A percentile compares a stretch with the other conserved stretches of the same genome.
phyloP scores from a whole-genome alignment of 345 rosid species.

The Turritis glabra region DNA sequence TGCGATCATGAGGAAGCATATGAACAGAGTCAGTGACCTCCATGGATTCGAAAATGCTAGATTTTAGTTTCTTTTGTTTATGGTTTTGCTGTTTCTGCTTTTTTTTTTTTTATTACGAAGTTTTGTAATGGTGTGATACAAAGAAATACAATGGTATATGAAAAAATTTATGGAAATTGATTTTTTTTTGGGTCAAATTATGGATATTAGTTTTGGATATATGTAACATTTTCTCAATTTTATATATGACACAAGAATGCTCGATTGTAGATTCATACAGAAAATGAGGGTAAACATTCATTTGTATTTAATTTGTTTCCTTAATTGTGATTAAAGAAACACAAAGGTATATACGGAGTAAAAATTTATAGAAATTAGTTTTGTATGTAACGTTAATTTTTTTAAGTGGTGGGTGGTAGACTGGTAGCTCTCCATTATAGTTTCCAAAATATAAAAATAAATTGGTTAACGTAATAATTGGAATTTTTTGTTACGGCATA shows the following conservation, averaged over 20 bases:
- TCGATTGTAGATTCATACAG: background rate
- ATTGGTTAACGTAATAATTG: background rate
- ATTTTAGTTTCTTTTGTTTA: constrained; percentile 48
- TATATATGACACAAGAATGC: background rate
- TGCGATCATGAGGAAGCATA: constrained; percentile 85
- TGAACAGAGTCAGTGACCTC: constrained; percentile 92
- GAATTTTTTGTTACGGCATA: constrained; percentile 4
- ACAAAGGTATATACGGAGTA: background rate
- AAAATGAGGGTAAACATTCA: background rate
- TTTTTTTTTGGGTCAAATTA: background rate
- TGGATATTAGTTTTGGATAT: background rate
- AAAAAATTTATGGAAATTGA: background rate
- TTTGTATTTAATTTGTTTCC: too few relatives aligned
- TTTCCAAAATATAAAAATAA: background rate
- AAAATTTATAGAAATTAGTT: background rate
- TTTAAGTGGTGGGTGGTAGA: background rate
- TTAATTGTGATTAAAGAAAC: too few relatives aligned
- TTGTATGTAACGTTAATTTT: background rate
- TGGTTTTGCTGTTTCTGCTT: background rate
- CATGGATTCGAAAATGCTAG: constrained; percentile 98
- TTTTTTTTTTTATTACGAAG: background rate
- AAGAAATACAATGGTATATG: constrained; percentile 28
- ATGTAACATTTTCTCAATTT: background rate
- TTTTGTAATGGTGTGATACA: constrained; percentile 44
- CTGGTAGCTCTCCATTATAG: background rate